phyloP scores from a whole-genome alignment of 768 basidiomycete genomes.

The Sporobolomyces roseus region DNA sequence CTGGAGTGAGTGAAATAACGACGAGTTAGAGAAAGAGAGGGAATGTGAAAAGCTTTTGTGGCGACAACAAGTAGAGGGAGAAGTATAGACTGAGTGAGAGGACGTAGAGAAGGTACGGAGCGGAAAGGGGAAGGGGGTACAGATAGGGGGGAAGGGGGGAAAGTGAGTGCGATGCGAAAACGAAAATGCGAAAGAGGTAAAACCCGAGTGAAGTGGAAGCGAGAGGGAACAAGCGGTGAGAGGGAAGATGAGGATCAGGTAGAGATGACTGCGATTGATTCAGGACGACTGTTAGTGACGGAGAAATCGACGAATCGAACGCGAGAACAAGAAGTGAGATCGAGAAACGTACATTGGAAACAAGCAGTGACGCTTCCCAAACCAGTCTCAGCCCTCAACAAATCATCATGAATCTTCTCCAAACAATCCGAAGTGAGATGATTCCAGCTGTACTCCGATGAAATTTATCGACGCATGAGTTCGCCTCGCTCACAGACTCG shows the following conservation, averaged over 20 bases:
- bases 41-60: too few relatives aligned
- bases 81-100: too few relatives aligned
- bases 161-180: neutral
- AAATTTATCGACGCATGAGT: neutral
- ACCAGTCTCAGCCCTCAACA: conserved; percentile 83
- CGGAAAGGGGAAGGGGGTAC: too few relatives aligned
- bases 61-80: too few relatives aligned
- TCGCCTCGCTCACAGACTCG: neutral
- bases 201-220: neutral
- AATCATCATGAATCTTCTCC: conserved; percentile 87
- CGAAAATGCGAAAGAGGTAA: neutral
- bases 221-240: neutral
- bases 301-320: too few relatives aligned
- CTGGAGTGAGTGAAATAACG: too few relatives aligned
- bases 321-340: neutral
- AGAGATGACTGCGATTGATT: conserved; percentile 23
- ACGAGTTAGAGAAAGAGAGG: too few relatives aligned
- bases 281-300: too few relatives aligned
- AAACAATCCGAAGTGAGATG: conserved; percentile 88
- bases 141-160: neutral
- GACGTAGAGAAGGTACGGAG: too few relatives aligned
- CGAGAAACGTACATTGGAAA: conserved; percentile 60
- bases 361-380: conserved; percentile 83
- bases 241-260: neutral
- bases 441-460: conserved; percentile 69